A percentile compares a stretch with the other conserved stretches of the same genome.
These are phyloP conservation scores for Glycyrrhiza uralensis DNA, from an alignment of 306 rosid genomes.

Conservation along the genomic window DNA sequence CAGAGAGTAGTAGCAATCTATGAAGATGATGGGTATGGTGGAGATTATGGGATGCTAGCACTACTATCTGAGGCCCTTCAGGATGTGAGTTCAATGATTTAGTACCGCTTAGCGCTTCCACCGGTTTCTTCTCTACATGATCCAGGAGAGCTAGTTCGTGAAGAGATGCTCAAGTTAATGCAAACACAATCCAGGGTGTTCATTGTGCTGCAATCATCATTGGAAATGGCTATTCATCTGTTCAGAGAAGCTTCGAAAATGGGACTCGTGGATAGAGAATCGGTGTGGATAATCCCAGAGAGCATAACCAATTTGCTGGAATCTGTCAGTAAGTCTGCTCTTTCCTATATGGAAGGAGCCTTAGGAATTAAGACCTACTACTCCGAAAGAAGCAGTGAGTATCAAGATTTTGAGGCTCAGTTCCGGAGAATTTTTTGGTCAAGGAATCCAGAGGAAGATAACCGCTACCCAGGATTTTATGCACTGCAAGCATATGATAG, in stretches of 20 bases:
- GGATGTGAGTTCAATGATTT: slow-evolving; percentile 42
- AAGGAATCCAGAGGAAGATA: slow-evolving; percentile 40
- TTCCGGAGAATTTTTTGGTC: slow-evolving; percentile 34
- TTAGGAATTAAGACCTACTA: slow-evolving; percentile 63
- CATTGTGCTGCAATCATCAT: slow-evolving; percentile 57
- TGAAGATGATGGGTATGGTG: slow-evolving; percentile 51
- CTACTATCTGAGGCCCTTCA: slow-evolving; percentile 62
- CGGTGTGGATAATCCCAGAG: slow-evolving; percentile 68
- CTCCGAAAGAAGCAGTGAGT: slow-evolving; percentile 24
- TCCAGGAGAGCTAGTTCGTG: slow-evolving; percentile 27
- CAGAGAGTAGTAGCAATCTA: slow-evolving; percentile 48
- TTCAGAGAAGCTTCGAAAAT: slow-evolving; percentile 50
- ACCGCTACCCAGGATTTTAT: slow-evolving; percentile 49
- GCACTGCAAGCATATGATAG: slow-evolving; percentile 68
- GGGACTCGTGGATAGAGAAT: slow-evolving; percentile 53
- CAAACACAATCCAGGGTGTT: slow-evolving; percentile 56
- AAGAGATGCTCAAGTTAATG: slow-evolving; percentile 45
- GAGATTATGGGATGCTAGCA: slow-evolving; percentile 45
- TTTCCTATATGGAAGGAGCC: slow-evolving; percentile 55
- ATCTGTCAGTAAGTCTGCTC: slow-evolving; percentile 27
- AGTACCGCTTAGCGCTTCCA: slow-evolving; percentile 56
- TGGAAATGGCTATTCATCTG: slow-evolving; percentile 46
- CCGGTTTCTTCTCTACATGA: slow-evolving; percentile 41
- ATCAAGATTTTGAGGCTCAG: slow-evolving; percentile 29
- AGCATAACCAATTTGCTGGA: slow-evolving; percentile 45